Conservation (phyloP, 176 grass and related monocot species). For the Musa itinerans region DNA sequence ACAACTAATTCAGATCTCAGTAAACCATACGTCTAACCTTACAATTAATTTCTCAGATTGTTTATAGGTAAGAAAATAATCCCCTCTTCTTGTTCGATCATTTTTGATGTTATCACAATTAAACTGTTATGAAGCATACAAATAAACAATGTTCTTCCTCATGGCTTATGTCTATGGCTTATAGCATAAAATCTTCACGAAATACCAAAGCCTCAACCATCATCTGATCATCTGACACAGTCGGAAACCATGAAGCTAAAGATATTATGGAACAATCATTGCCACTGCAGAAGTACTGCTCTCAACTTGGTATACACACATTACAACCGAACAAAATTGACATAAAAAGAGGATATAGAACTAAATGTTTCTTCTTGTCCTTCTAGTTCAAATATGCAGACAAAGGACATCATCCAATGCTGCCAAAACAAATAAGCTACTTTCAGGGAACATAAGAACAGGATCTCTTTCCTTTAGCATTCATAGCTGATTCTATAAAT, state of each 20-base stretch:
- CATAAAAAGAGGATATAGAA: not conserved
- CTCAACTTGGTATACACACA: not conserved
- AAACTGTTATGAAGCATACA: not conserved
- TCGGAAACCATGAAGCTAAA: not conserved
- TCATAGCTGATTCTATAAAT: not conserved
- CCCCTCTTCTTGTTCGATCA: not conserved
- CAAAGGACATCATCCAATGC: not conserved
- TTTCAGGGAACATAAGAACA: not conserved
- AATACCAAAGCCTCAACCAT: no score
- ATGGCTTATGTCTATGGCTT: not conserved
- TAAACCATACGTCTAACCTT: no score
- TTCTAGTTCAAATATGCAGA: not conserved
- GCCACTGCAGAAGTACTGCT: not conserved
- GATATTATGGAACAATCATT: not conserved
- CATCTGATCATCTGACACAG: no score
- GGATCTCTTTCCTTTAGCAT: no score
- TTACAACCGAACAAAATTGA: not conserved
- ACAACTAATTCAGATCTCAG: not conserved
- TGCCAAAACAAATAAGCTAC: not conserved
- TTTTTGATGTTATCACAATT: not conserved
- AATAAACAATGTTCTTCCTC: not conserved
- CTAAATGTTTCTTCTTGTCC: not conserved
- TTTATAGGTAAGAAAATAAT: not conserved
- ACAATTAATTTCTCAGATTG: no score
- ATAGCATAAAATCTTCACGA: no score